Evolutionary conservation across 345 rosid species (phyloP).

Genomic region (Linum usitatissimum): DNA sequence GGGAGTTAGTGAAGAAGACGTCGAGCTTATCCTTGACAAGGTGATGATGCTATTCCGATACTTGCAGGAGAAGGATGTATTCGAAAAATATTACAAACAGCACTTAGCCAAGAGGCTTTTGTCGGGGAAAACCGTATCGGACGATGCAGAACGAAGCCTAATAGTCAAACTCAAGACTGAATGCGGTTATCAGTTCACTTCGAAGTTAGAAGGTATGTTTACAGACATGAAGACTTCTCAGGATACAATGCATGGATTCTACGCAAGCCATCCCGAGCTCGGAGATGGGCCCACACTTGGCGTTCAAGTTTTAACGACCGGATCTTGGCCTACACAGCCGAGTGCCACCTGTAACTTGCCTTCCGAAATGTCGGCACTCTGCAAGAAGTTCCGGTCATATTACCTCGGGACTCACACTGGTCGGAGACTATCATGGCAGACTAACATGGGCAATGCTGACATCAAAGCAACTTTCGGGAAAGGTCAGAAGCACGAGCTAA

Average conservation of each 20-base stretch:
- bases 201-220: slow-evolving; percentile 96
- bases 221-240: slow-evolving; percentile 98
- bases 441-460: slow-evolving; percentile 99
- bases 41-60: slow-evolving; percentile 99
- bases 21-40: slow-evolving; percentile 85
- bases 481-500: slow-evolving; percentile 97
- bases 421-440: slow-evolving; percentile 92
- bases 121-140: slow-evolving; percentile 86
- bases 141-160: slow-evolving; percentile 94
- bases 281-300: slow-evolving; percentile 77
- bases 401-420: slow-evolving; percentile 98
- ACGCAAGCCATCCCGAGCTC: slow-evolving; percentile 59
- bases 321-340: slow-evolving; percentile 96
- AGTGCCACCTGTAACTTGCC: slow-evolving; percentile 81
- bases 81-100: slow-evolving; percentile 96
- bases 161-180: slow-evolving; percentile 94
- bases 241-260: slow-evolving; percentile 85
- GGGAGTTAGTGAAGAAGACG: slow-evolving; percentile 87
- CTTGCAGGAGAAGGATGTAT: slow-evolving; percentile 95
- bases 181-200: slow-evolving; percentile 97
- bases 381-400: slow-evolving; percentile 87
- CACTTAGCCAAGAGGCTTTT: slow-evolving; percentile 92
- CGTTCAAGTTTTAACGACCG: slow-evolving; percentile 93
- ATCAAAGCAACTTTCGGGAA: slow-evolving; percentile 80
- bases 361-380: slow-evolving; percentile 67